Percentiles rank a stretch among this genome's conserved stretches.
Evolutionary conservation across 1,139 yeast species (phyloP).

Genomic region (Chernovozyma aurita): DNA sequence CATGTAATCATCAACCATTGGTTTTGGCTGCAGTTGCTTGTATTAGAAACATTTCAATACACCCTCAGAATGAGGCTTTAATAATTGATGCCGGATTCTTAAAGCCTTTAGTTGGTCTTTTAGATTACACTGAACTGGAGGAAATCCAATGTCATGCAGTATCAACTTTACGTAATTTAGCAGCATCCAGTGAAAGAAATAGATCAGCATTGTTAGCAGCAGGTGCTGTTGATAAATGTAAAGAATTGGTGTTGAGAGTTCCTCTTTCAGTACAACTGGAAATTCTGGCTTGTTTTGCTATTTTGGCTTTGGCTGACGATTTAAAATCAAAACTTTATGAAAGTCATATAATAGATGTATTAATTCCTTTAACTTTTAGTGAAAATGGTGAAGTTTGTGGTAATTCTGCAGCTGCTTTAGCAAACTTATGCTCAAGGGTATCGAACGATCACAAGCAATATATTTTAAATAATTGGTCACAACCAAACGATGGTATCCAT

Average conservation of each 20-base stretch:
- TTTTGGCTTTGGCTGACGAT: constrained; percentile 92
- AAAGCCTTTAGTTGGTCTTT: constrained; percentile 78
- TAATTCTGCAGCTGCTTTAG: constrained; percentile 96
- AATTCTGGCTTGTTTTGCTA: constrained; percentile 96
- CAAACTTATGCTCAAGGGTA: constrained; percentile 89
- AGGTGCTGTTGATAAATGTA: constrained; percentile 92
- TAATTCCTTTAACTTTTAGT: constrained; percentile 86
- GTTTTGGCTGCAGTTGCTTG: constrained; percentile 97
- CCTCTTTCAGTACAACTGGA: constrained; percentile 92
- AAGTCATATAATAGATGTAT: constrained; percentile 80
- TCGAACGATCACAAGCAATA: constrained; percentile 66
- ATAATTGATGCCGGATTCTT: constrained; percentile 95
- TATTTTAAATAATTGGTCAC: constrained; percentile 74
- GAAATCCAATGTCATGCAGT: constrained; percentile 98
- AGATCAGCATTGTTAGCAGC: constrained; percentile 89
- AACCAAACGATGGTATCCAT: constrained; percentile 80
- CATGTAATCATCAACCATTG: constrained; percentile 87
- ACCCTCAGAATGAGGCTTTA: constrained; percentile 91
- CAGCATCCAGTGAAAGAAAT: constrained; percentile 92
- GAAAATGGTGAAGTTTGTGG: constrained; percentile 95
- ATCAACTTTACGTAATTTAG: constrained; percentile 89
- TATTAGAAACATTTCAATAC: constrained; percentile 92
- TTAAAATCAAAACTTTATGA: constrained; percentile 82
- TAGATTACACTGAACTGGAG: constrained; percentile 83
- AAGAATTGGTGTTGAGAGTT: constrained; percentile 76